Evolutionary conservation across 352 stramenopile genomes (phyloP), one percentile per base, ranked within the genome.

Genomic region (Globisporangium alternatum): DNA sequence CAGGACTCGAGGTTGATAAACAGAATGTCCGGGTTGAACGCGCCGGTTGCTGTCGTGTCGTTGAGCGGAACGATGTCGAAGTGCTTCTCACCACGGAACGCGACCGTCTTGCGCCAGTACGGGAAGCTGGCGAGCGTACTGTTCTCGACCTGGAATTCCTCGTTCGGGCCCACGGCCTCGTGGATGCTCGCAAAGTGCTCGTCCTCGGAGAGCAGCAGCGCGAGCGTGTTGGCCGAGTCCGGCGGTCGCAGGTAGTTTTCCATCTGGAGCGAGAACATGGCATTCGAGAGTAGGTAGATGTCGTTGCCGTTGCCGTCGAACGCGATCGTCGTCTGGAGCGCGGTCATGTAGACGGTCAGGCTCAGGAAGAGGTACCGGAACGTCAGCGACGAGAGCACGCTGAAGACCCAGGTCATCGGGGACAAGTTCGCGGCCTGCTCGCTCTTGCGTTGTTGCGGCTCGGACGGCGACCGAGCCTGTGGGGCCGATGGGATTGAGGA

Each of bases 1-100:
- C 77, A 90, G 13, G 81, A 90, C 56, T 87, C 81, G 66, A 90
- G 81, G 37, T 89, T 87, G 56, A 90, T 70, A 21, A 89, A 67
- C 52, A 90, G 79, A n/a, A 90, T 83, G 53, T 90, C 88, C 3
- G 81, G 81, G 12, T 52, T 69, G 30, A 71, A 57, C 22, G 33
- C 47, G 19, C 48, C 48, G 30, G 12, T 35, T 22, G 8, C 21
- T 17, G n/a, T 64, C 44, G 30, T 57, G 19, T 31, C 10, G 1
- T 3, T 28, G 10, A 49, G 25, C 55, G 61, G 62, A 30, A 79
- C 55, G 21, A 89, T 53, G 30, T 84, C 68, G 54, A 85, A 86
- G 17, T 76, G 35, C 5, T 67, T 79, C 2, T 86, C 75, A 13
- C 81, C 81, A 62, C 76, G 49, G 44, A 76, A 88, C 1, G 62